phyloP scores from a whole-genome alignment of 805 yeast species.

The Candida silvicultrix region DNA sequence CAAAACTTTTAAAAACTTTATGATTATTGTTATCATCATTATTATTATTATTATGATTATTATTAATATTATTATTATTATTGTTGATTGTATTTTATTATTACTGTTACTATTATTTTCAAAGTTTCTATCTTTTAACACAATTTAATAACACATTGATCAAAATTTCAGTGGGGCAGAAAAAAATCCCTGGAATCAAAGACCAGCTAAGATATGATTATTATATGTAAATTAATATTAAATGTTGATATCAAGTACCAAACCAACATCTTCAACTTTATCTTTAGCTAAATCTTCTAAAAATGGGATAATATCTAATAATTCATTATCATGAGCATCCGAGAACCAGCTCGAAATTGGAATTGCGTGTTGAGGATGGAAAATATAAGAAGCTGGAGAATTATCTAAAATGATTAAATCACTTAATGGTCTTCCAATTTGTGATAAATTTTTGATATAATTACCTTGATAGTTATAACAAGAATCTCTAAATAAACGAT shows the following conservation, averaged over 20 bases:
- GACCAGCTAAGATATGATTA: not conserved
- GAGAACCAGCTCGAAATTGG: constrained; percentile 98
- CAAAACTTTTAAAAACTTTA: too few species aligned
- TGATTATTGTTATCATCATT: too few species aligned
- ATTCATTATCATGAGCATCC: constrained; percentile 94
- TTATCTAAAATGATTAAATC: constrained; percentile 90
- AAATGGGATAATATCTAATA: constrained; percentile 85
- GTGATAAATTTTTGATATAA: constrained; percentile 88
- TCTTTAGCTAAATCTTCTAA: constrained; percentile 73
- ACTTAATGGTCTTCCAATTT: constrained; percentile 84
- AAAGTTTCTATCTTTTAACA: too few species aligned
- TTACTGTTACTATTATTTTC: too few species aligned
- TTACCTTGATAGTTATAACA: constrained; percentile 93
- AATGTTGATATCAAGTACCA: constrained; percentile 71
- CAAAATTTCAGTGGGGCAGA: too few species aligned
- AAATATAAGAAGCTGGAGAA: constrained; percentile 96
- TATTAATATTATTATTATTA: too few species aligned
- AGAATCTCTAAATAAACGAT: constrained; percentile 88
- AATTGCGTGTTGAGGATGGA: constrained; percentile 96
- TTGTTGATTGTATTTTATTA: too few species aligned
- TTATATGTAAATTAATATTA: constrained; percentile 3
- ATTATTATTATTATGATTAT: too few species aligned
- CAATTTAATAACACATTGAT: too few species aligned
- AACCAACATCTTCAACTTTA: constrained; percentile 76
- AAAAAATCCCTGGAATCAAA: not conserved